Evolutionary conservation across 2,329 filamentous ascomycete species (phyloP), one percentile per base, ranked within the genome.

Genomic region (Talaromyces sp.): DNA sequence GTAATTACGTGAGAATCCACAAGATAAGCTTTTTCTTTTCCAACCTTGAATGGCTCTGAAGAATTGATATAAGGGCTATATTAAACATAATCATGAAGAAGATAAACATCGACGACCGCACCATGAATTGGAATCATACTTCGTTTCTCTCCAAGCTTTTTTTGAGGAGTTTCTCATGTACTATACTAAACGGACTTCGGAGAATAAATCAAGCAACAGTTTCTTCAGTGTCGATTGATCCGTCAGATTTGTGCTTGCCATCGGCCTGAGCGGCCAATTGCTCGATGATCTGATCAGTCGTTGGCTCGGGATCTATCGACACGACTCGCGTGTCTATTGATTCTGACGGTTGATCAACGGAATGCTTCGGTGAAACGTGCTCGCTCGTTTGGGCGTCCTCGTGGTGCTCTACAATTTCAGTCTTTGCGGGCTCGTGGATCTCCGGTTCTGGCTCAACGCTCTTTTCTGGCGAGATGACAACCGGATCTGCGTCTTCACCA

Each of bases 401-500:
- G 4, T 56, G 61, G 19, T 57, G 54, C 16, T 19, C 52, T 35
- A 56, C 1, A 61, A 24, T 22, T 19, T 47, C 27, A 37, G 22
- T 16, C 27, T 62, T 43, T 39, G 61, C 47, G 9, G 16, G 45
- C 58, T 58, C 49, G 8, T 62, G 52, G 3, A 65, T 62, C 35
- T 67, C 66, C 3, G 50, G 50, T 14, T 64, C 66, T 24, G 68
- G 37, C 4, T 59, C 56, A 22, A 24, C 16, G 37, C 22, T 31
- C 14, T 45, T 59, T 8, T 59, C 66, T 8, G 50, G n/a, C n/a
- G 61, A 49, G 37, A 35, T 3, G 8, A 9, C 27, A 52, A 61
- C 27, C 3, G 77, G 74, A 63, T 78, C 78, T 24, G 71, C 71
- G 7, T 73, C 63, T 60, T 79, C 77, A 27, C 73, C 76, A 14